Conservation (phyloP, 257 asterid species). For the Datura wrightii region DNA sequence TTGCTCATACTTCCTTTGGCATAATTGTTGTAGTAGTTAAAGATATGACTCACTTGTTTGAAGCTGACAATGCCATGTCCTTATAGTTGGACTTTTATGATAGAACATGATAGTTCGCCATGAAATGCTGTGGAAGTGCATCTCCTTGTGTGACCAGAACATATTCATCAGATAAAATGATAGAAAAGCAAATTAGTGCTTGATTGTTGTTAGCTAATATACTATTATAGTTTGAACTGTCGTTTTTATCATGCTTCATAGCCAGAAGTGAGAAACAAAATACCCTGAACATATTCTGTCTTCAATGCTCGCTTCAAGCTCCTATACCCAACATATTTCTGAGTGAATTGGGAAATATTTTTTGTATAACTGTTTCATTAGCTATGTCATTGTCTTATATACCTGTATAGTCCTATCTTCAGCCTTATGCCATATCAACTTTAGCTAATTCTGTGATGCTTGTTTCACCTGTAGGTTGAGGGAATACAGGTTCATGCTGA, state of each 20-base stretch:
- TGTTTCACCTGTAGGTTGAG: constrained; percentile 38
- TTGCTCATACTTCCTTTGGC: neutral
- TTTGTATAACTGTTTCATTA: neutral
- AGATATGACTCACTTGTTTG: neutral
- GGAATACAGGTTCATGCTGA: constrained; percentile 45
- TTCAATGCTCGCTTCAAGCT: neutral
- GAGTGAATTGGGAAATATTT: neutral
- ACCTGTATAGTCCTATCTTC: neutral
- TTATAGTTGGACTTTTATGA: neutral
- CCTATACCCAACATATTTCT: neutral
- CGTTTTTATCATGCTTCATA: neutral
- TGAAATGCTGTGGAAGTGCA: neutral
- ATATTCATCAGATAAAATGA: neutral
- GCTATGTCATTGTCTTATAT: neutral
- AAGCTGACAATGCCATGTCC: neutral
- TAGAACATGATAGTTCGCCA: neutral
- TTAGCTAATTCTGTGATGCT: neutral
- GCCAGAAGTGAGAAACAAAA: neutral
- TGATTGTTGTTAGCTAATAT: neutral
- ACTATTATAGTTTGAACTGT: neutral
- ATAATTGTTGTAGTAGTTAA: neutral
- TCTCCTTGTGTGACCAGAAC: neutral
- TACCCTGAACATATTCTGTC: neutral
- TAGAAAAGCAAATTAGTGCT: neutral
- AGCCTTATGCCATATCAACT: neutral